Conservation (phyloP, 768 basidiomycete species). For the Mrakia blollopis region DNA sequence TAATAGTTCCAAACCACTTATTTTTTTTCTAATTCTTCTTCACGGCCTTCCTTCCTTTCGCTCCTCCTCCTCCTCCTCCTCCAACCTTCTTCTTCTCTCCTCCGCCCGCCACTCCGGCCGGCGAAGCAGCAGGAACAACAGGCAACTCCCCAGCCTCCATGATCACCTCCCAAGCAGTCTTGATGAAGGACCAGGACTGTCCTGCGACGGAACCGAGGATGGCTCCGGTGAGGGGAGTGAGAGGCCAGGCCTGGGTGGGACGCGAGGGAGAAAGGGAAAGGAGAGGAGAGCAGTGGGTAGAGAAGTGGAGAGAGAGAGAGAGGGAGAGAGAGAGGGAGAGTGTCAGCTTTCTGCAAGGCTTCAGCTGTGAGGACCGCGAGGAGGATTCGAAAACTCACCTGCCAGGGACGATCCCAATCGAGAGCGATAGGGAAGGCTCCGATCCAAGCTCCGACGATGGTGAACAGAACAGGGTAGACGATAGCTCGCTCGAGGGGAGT, state of each 20-base stretch:
- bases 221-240: constrained; percentile 69
- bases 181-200: constrained; percentile 54
- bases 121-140: background rate
- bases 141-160: background rate
- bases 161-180: constrained; percentile 41
- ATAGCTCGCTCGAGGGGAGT: constrained; percentile 70
- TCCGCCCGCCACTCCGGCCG: background rate
- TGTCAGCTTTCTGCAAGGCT: no score
- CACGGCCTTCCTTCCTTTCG: background rate
- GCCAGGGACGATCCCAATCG: constrained; percentile 98
- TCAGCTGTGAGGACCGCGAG: no score
- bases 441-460: constrained; percentile 69
- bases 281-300: no score
- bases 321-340: no score
- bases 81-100: background rate
- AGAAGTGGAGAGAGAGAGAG: no score
- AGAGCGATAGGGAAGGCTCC: constrained; percentile 80
- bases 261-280: background rate
- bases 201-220: constrained; percentile 63
- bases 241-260: constrained; percentile 64
- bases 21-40: constrained; percentile 13
- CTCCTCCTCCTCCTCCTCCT: background rate
- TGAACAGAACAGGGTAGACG: constrained; percentile 70
- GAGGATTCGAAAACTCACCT: constrained; percentile 56
- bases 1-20: no score